A percentile compares a stretch with the other conserved stretches of the same genome.
Conservation (phyloP, 139 green algal species). For the Coccomyxa sp. region DNA sequence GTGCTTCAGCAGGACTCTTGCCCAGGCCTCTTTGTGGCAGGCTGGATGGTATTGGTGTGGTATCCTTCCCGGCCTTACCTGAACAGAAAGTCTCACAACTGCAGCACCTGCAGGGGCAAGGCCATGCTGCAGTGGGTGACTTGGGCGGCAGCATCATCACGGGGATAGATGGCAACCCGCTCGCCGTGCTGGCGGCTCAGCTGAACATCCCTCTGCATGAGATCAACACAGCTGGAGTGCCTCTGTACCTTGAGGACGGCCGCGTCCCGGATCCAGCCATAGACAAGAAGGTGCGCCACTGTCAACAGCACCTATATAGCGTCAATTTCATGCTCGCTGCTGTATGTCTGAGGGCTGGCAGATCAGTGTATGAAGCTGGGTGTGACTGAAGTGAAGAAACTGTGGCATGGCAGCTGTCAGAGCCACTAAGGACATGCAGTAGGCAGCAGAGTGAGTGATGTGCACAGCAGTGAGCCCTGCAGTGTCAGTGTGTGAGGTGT, state of each 20-base stretch:
- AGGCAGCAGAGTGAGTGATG: no score
- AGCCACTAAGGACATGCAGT: no score
- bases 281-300: constrained; percentile 39
- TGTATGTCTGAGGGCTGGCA: background rate
- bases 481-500: no score
- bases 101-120: constrained; percentile 26
- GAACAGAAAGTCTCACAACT: background rate
- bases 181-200: constrained; percentile 82
- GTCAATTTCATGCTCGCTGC: no score
- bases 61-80: background rate
- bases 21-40: background rate
- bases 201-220: constrained; percentile 66
- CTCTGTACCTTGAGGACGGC: constrained; percentile 61
- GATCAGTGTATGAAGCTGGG: background rate
- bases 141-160: constrained; percentile 92
- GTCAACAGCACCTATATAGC: no score
- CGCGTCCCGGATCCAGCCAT: constrained; percentile 23
- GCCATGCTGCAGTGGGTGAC: constrained; percentile 61
- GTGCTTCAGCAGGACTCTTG: background rate
- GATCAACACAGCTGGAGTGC: constrained; percentile 60
- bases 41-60: no score
- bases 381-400: background rate
- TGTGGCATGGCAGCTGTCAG: no score
- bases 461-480: no score
- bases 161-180: constrained; percentile 90